Evolutionary conservation across 2,329 filamentous ascomycete genomes (phyloP).

Genomic region (Trichophyton mentagrophytes): DNA sequence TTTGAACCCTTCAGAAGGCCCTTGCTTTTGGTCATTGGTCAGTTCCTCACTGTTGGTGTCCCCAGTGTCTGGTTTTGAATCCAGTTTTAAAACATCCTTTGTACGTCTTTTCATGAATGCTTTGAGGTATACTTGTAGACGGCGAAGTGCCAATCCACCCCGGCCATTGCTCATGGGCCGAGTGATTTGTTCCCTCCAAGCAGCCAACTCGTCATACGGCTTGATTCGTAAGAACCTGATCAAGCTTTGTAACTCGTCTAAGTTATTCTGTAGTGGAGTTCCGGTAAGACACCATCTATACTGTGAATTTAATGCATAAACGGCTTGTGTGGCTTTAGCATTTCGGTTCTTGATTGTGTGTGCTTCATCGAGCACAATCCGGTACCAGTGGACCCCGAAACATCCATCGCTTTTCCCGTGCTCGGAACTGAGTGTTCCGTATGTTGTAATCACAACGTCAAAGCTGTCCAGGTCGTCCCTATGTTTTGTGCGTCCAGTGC

Average conservation of each 20-base stretch:
- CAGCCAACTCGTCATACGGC: constrained; percentile 71
- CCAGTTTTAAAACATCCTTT: constrained; percentile 88
- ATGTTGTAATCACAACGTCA: constrained; percentile 94
- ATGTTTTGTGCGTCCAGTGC: constrained; percentile 68
- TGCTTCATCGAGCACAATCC: constrained; percentile 88
- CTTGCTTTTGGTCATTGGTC: constrained; percentile 15
- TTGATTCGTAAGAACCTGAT: constrained; percentile 86
- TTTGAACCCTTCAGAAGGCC: constrained; percentile 57
- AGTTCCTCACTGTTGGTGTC: constrained; percentile 39
- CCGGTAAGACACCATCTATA: constrained; percentile 95
- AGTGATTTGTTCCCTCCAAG: constrained; percentile 88
- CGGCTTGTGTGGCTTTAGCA: constrained; percentile 87
- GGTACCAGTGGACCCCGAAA: constrained; percentile 89
- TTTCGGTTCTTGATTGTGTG: constrained; percentile 98
- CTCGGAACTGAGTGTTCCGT: constrained; percentile 88
- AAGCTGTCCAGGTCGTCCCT: constrained; percentile 65
- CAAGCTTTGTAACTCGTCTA: constrained; percentile 88
- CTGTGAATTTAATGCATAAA: constrained; percentile 68
- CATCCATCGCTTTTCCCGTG: constrained; percentile 63
- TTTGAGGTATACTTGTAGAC: constrained; percentile 70
- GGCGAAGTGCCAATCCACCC: constrained; percentile 75
- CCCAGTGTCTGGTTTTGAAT: constrained; percentile 60
- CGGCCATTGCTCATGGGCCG: constrained; percentile 78
- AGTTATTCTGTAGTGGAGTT: constrained; percentile 95
- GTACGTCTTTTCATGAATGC: constrained; percentile 99